Conservation (phyloP, 2,329 filamentous ascomycete genomes). For the Xylariales sp. region DNA sequence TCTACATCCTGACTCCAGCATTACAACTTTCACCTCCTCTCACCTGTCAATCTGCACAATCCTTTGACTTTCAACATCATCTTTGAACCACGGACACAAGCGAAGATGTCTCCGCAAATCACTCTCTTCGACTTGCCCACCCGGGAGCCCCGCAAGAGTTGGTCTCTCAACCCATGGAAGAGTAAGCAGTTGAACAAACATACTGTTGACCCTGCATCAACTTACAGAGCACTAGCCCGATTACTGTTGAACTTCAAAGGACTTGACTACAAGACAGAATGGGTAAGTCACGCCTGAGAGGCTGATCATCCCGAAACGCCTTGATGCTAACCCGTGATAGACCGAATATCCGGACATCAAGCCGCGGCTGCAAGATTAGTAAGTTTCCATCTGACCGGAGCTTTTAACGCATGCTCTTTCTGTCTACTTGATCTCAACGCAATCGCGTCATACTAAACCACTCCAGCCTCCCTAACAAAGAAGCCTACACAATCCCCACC, state of each 20-base stretch:
- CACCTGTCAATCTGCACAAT: too few species aligned
- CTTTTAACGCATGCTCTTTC: background rate
- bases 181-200: too few species aligned
- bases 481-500: slow-evolving; percentile 27
- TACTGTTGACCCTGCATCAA: slow-evolving; percentile 4
- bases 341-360: slow-evolving; percentile 63
- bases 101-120: slow-evolving; percentile 29
- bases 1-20: too few species aligned
- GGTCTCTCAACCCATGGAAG: slow-evolving; percentile 71
- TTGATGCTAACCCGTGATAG: slow-evolving; percentile 20
- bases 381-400: slow-evolving; percentile 15
- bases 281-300: slow-evolving; percentile 33
- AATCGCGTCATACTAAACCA: slow-evolving; percentile 29
- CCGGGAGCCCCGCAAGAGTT: slow-evolving; percentile 41
- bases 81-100: too few species aligned
- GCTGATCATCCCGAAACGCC: background rate
- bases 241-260: slow-evolving; percentile 64
- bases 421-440: background rate
- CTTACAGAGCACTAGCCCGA: slow-evolving; percentile 42
- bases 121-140: slow-evolving; percentile 61
- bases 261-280: slow-evolving; percentile 63
- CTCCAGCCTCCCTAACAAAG: slow-evolving; percentile 43
- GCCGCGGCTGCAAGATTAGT: slow-evolving; percentile 51
- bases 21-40: too few species aligned
- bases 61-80: too few species aligned